Base-by-base conservation (phyloP, 495 filamentous ascomycete species). In the Chaetomidium leptoderma region DNA sequence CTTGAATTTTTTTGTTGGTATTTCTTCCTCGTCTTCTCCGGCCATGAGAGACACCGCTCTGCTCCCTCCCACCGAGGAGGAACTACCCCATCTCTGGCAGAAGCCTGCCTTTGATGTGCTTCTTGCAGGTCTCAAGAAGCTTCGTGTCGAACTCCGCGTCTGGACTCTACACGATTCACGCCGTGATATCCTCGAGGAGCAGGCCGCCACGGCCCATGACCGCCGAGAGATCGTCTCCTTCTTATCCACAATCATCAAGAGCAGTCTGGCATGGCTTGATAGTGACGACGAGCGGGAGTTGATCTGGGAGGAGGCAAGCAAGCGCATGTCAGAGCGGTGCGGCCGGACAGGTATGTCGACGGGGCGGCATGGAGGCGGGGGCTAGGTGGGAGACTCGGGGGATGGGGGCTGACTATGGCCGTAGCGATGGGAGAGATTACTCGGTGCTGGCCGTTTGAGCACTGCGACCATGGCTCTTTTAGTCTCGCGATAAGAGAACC, bases 401-500 rank as follows among this genome's bases (percentile, higher is more conserved):
- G 6, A 5, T n/a, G 17, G 16, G 14, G 4, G 49, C 42, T 58
- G 29, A 55, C 49, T n/a, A 36, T 40, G 24, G 4, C 40, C 26
- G n/a, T 61, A 81, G 91, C 84, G 7, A 91, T 92, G 86, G 85
- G 86, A 0, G 84, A 88, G 45, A 81, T 95, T 58, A 86, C 81
- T 26, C 83, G 92, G 29, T 75, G 75, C 5, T 97, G 95, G 78
- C 74, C 71, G 2, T 86, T 97, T 26, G 66, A 74, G 19, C 43
- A 48, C 19, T 61, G 62, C 6, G 59, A 55, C 3, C 54, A 58
- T 6, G 55, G 64, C 1, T 16, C 64, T 0, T 78, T 88, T 60
- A 79, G 86, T 36, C 71, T 95, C 49, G 75, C 78, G 16, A 82
- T 98, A 17, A 82, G 92, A 60, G 93, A 98, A 65, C 93, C 93